Percentiles rank a stretch among this genome's conserved stretches.
These are phyloP conservation scores for Saccharomyces hybrid DNA, from an alignment of 1,139 yeast species.

Conservation along the genomic window DNA sequence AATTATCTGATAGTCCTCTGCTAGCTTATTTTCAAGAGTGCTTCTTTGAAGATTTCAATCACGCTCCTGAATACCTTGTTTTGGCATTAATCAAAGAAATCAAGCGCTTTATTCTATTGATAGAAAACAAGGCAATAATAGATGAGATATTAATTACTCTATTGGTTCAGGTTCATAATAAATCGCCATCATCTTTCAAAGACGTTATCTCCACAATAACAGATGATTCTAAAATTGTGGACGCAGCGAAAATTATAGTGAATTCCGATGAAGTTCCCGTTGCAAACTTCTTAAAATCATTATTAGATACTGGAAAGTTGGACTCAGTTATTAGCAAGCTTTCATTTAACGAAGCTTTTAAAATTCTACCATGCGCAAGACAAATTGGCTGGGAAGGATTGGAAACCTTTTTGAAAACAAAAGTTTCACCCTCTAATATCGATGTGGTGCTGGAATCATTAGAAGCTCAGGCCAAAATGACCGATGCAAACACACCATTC, in stretches of 20 bases:
- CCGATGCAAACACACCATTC: constrained; percentile 35
- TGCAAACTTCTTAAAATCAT: not conserved
- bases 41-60: constrained; percentile 30
- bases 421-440: constrained; percentile 30
- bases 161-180: constrained; percentile 30
- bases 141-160: constrained; percentile 32
- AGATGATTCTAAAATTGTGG: constrained; percentile 21
- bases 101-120: constrained; percentile 33
- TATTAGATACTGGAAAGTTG: constrained; percentile 4
- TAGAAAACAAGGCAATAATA: constrained; percentile 27
- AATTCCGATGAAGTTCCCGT: constrained; percentile 19
- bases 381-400: constrained; percentile 39
- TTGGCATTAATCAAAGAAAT: constrained; percentile 26
- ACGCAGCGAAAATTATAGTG: constrained; percentile 21
- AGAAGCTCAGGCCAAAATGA: constrained; percentile 36
- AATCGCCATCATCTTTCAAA: constrained; percentile 17
- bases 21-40: constrained; percentile 27
- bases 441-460: constrained; percentile 26
- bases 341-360: constrained; percentile 33
- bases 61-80: constrained; percentile 29
- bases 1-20: constrained; percentile 24
- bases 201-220: constrained; percentile 19
- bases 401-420: constrained; percentile 36
- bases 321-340: constrained; percentile 21
- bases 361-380: constrained; percentile 25